Percentiles rank a stretch among this genome's conserved stretches.
Conservation (phyloP, 352 stramenopile genomes). For the Phytopythium helicoides region DNA sequence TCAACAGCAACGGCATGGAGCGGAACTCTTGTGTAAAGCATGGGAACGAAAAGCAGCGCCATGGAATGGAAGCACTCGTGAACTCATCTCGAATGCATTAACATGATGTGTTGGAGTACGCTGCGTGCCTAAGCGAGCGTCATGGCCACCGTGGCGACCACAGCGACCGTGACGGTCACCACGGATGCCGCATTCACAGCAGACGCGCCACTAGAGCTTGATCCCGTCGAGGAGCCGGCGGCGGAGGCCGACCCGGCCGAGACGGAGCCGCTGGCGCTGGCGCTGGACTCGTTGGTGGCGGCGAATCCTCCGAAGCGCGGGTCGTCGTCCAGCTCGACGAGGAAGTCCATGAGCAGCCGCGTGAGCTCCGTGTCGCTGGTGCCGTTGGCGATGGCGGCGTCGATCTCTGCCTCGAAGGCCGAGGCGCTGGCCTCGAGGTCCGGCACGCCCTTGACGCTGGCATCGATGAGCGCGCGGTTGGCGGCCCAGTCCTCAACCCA, state of each 20-base stretch:
- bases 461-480: not conserved
- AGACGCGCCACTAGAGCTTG: not conserved
- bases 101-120: too few relatives aligned
- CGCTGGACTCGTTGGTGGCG: not conserved
- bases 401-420: conserved; percentile 28
- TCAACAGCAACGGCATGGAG: too few relatives aligned
- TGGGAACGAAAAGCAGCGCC: too few relatives aligned
- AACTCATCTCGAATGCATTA: too few relatives aligned
- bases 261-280: not conserved
- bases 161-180: not conserved
- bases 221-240: not conserved
- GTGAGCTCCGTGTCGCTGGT: conserved; percentile 36
- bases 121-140: not conserved
- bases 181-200: too few relatives aligned
- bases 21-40: too few relatives aligned
- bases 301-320: conserved; percentile 5
- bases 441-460: not conserved
- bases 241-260: not conserved
- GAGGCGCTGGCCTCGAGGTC: conserved; percentile 14
- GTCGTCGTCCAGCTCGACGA: conserved; percentile 6
- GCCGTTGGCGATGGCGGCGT: conserved; percentile 22
- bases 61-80: too few relatives aligned
- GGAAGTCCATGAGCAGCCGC: conserved; percentile 14
- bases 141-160: not conserved
- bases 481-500: conserved; percentile 2